phyloP scores from a whole-genome alignment of 2,329 filamentous ascomycete species.

The Cadophora gregata region DNA sequence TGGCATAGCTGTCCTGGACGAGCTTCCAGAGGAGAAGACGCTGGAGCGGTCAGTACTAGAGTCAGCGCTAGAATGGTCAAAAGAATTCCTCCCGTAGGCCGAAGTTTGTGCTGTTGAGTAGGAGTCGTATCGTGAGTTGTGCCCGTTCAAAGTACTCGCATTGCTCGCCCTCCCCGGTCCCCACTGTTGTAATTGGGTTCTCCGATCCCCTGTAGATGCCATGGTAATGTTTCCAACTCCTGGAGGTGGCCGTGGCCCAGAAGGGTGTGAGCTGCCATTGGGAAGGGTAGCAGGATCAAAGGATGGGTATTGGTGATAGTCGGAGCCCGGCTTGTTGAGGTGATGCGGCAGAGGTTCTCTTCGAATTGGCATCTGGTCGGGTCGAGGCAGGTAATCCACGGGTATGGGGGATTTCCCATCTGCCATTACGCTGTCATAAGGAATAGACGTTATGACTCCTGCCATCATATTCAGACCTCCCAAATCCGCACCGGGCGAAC shows the following conservation, averaged over 20 bases:
- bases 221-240: conserved; percentile 69
- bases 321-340: conserved; percentile 75
- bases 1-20: conserved; percentile 58
- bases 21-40: conserved; percentile 61
- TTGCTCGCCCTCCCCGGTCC: conserved; percentile 62
- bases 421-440: conserved; percentile 74
- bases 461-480: conserved; percentile 74
- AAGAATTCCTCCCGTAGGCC: conserved; percentile 52
- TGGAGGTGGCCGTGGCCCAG: conserved; percentile 65
- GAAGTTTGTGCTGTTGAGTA: conserved; percentile 53
- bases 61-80: conserved; percentile 70
- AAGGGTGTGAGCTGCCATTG: conserved; percentile 60
- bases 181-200: conserved; percentile 81
- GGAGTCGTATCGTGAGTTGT: conserved; percentile 68
- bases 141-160: conserved; percentile 56
- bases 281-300: conserved; percentile 62
- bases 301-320: conserved; percentile 89
- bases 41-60: conserved; percentile 63
- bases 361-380: conserved; percentile 66
- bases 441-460: conserved; percentile 85
- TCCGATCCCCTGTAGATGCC: conserved; percentile 70
- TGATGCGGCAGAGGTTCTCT: conserved; percentile 83
- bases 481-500: conserved; percentile 64
- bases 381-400: conserved; percentile 74
- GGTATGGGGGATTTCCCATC: conserved; percentile 74